These are phyloP conservation scores for Leptographium wingfieldii DNA, from an alignment of 2,329 filamentous ascomycete species.

Conservation along the genomic window DNA sequence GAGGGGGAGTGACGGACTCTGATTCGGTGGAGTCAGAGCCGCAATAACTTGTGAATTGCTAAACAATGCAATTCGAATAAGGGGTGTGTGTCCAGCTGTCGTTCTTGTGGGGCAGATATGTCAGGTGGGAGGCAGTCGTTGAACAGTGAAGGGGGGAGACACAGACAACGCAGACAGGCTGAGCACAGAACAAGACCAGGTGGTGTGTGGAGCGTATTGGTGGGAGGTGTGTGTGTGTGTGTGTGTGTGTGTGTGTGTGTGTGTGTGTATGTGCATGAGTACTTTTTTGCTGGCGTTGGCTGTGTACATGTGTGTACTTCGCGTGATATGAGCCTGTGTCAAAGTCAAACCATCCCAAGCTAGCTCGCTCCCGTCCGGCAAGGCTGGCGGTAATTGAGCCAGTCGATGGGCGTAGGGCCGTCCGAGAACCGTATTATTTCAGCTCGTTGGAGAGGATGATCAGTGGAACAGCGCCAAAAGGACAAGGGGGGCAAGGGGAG, in stretches of 20 bases:
- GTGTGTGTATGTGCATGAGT: not conserved
- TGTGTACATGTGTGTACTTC: no score
- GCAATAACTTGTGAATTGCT: not conserved
- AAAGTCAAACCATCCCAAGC: not conserved
- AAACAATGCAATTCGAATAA: not conserved
- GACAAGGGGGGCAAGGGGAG: not conserved
- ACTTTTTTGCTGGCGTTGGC: not conserved
- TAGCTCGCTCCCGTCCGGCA: not conserved
- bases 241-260: not conserved
- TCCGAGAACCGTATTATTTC: not conserved
- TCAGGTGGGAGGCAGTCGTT: not conserved
- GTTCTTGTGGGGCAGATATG: not conserved
- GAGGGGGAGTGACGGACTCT: not conserved
- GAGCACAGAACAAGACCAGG: no score
- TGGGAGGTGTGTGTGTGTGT: no score
- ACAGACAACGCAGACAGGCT: no score
- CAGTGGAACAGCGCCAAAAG: not conserved
- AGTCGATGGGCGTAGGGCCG: not conserved
- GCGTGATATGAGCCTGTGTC: no score
- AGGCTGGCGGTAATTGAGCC: not conserved
- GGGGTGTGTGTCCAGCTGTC: not conserved
- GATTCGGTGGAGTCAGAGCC: not conserved
- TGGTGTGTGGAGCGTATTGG: not conserved
- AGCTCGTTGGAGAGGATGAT: not conserved
- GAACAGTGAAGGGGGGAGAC: not conserved